phyloP scores from a whole-genome alignment of 2,329 filamentous ascomycete species.

The Boeremia exigua region DNA sequence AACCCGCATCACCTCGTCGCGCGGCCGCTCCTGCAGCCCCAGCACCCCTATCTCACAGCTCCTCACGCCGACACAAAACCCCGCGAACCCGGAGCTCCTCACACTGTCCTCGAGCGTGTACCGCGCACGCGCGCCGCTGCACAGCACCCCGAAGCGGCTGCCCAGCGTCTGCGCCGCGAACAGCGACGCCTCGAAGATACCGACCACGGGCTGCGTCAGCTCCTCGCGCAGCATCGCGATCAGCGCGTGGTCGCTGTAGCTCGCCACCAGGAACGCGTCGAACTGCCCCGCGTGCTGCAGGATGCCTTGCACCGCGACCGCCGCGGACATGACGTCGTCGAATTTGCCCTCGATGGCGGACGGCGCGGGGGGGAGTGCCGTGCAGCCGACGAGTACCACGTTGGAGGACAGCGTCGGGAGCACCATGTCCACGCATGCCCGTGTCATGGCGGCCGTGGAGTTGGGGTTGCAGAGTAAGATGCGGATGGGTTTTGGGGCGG shows the following conservation, averaged over 20 bases:
- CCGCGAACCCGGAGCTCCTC: constrained; percentile 50
- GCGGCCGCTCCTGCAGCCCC: constrained; percentile 51
- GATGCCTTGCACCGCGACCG: constrained; percentile 55
- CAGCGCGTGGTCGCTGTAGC: constrained; percentile 57
- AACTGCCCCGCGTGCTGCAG: constrained; percentile 52
- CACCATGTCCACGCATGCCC: constrained; percentile 54
- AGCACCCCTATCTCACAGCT: constrained; percentile 53
- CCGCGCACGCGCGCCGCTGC: constrained; percentile 49
- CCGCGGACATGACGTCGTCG: constrained; percentile 59
- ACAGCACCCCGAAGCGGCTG: constrained; percentile 54
- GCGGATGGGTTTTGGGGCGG: constrained; percentile 34
- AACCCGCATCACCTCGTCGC: constrained; percentile 48
- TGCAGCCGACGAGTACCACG: constrained; percentile 59
- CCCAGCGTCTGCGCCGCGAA: constrained; percentile 60
- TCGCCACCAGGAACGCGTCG: constrained; percentile 58
- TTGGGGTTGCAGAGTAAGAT: constrained; percentile 59
- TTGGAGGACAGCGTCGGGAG: constrained; percentile 53
- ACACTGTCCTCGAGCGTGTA: constrained; percentile 52
- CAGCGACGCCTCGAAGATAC: constrained; percentile 60
- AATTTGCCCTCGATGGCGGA: constrained; percentile 59
- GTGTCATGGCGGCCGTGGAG: constrained; percentile 56
- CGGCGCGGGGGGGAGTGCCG: constrained; percentile 56
- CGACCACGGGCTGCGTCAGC: constrained; percentile 52
- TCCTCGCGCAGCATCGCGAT: constrained; percentile 57
- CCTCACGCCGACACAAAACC: constrained; percentile 53